Conservation (phyloP, 768 basidiomycete species). For the Mycena metata region DNA sequence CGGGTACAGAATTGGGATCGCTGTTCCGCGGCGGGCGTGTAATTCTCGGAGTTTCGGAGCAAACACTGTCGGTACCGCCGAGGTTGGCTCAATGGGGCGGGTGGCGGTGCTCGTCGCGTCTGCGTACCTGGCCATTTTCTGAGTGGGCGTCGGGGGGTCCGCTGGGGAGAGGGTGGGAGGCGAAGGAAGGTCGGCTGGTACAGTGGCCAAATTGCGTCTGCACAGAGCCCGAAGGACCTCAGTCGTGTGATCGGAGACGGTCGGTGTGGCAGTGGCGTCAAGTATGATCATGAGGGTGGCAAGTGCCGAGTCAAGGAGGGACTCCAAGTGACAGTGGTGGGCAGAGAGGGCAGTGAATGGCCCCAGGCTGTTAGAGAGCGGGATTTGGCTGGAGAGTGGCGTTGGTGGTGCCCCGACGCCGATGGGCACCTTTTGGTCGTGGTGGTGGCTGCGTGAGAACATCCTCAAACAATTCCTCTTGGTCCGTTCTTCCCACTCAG, state of each 20-base stretch:
- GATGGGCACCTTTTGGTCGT: background rate
- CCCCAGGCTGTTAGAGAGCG: no score
- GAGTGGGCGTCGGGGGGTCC: background rate
- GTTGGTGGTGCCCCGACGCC: no score
- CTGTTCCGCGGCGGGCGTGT: background rate
- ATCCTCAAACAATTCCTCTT: no score
- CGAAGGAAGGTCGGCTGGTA: background rate
- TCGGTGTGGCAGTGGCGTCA: no score
- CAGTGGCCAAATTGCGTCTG: background rate
- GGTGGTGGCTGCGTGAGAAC: conserved; percentile 7
- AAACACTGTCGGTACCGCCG: no score
- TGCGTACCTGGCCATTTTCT: background rate
- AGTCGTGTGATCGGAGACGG: background rate
- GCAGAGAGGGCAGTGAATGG: background rate
- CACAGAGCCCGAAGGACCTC: background rate
- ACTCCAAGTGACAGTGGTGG: background rate
- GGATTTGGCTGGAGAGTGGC: no score
- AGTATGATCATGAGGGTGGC: background rate
- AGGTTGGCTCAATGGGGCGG: background rate
- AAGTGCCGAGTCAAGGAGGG: background rate
- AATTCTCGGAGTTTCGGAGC: no score
- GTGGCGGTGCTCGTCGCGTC: background rate
- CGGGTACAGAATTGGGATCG: background rate
- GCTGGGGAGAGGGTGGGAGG: background rate
- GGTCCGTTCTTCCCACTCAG: no score